phyloP scores from a whole-genome alignment of 768 basidiomycete genomes.

The Kwoniella bestiolae region DNA sequence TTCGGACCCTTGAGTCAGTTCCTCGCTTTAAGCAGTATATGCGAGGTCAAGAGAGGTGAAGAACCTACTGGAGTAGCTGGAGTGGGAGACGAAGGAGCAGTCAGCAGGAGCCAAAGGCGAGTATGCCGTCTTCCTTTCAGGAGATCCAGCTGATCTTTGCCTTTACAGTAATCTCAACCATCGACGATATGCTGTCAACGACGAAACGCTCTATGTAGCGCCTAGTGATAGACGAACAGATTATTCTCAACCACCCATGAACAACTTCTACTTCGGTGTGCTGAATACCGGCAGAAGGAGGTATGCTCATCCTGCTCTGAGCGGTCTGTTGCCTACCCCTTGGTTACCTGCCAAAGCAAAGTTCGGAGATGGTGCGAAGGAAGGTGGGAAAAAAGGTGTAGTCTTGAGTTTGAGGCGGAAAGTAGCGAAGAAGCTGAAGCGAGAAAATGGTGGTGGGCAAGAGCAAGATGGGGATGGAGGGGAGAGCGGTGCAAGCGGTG shows the following conservation, averaged over 20 bases:
- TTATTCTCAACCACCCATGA: conserved; percentile 96
- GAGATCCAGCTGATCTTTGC: background rate
- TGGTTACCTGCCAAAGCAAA: conserved; percentile 92
- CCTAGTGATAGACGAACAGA: conserved; percentile 91
- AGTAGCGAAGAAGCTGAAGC: conserved; percentile 36
- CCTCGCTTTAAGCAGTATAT: conserved; percentile 73
- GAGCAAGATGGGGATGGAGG: background rate
- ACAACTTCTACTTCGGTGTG: conserved; percentile 90
- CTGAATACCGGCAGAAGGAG: conserved; percentile 93
- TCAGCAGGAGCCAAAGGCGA: conserved; percentile 86
- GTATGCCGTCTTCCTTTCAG: conserved; percentile 28
- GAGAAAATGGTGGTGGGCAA: conserved; percentile 25
- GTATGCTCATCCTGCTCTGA: conserved; percentile 92
- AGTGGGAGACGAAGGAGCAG: conserved; percentile 79
- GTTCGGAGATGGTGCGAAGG: conserved; percentile 62
- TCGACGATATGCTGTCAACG: conserved; percentile 86
- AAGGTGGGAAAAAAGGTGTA: conserved; percentile 28
- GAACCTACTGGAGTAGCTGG: conserved; percentile 77
- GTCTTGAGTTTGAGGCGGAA: conserved; percentile 44
- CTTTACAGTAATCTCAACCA: conserved; percentile 71
- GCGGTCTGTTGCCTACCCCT: conserved; percentile 87
- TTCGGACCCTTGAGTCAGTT: conserved; percentile 77
- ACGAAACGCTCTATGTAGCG: conserved; percentile 92
- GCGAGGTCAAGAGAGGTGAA: conserved; percentile 87
- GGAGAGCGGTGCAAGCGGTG: background rate